These are phyloP conservation scores for Clausena lansium DNA, from an alignment of 345 rosid genomes.

Conservation along the genomic window DNA sequence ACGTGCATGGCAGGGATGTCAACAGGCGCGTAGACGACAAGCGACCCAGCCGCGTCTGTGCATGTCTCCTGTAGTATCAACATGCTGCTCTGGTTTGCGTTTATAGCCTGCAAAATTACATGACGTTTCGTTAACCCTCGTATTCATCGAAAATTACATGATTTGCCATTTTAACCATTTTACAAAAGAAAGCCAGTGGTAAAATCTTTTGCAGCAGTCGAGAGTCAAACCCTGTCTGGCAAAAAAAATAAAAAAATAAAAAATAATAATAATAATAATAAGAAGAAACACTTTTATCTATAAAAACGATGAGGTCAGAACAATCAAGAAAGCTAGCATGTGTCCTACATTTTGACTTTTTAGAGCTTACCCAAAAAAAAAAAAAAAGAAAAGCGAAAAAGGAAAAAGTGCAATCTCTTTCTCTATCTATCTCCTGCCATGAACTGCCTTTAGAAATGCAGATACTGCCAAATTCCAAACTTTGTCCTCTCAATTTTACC, in stretches of 20 bases:
- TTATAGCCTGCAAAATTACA: conserved; percentile 58
- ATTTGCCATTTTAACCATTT: conserved; percentile 19
- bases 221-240: neutral
- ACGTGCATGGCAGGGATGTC: conserved; percentile 95
- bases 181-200: neutral
- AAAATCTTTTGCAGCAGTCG: neutral
- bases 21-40: conserved; percentile 97
- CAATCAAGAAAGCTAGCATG: conserved; percentile 37
- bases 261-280: too few relatives aligned
- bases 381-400: neutral
- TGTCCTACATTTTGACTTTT: conserved; percentile 65
- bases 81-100: conserved; percentile 91
- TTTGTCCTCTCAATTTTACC: conserved; percentile 28
- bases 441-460: conserved; percentile 6
- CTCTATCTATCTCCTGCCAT: conserved; percentile 13
- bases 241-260: too few relatives aligned
- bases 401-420: conserved; percentile 6
- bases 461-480: conserved; percentile 41
- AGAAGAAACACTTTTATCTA: neutral
- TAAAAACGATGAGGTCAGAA: conserved; percentile 1
- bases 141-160: neutral
- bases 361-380: neutral
- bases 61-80: conserved; percentile 93
- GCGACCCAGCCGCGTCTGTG: conserved; percentile 90
- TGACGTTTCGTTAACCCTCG: neutral